phyloP scores from a whole-genome alignment of 2,329 filamentous ascomycete genomes.

The Lithohypha guttulata region DNA sequence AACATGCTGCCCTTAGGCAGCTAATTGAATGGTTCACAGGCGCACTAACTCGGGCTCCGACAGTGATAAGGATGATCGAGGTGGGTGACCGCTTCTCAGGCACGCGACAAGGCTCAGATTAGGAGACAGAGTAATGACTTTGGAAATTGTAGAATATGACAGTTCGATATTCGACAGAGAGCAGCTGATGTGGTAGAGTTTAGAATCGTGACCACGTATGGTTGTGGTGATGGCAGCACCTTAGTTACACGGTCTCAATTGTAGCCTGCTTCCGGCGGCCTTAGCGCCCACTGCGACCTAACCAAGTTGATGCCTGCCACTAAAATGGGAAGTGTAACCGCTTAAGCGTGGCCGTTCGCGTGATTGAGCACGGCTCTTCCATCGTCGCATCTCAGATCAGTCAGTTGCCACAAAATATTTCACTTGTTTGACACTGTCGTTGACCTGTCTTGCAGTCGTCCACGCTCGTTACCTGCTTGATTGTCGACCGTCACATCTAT shows the following conservation, averaged over 20 bases:
- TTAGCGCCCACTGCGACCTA: too few relatives aligned
- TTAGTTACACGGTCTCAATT: too few relatives aligned
- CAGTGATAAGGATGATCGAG: constrained; percentile 2
- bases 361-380: not conserved
- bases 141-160: not conserved
- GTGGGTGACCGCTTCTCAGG: not conserved
- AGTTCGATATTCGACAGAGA: not conserved
- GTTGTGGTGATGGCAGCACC: not conserved
- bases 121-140: not conserved
- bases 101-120: not conserved
- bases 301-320: too few relatives aligned
- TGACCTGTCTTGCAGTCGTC: not conserved
- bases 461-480: constrained; percentile 2
- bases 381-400: not conserved
- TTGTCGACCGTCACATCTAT: not conserved
- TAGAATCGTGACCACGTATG: not conserved
- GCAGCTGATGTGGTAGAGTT: constrained; percentile 5
- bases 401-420: not conserved
- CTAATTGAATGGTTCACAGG: constrained; percentile 6
- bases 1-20: constrained; percentile 48
- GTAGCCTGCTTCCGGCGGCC: too few relatives aligned
- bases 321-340: too few relatives aligned
- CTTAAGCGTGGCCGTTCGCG: too few relatives aligned
- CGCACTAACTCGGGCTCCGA: not conserved
- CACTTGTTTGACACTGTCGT: not conserved